A percentile compares a stretch with the other conserved stretches of the same genome.
Evolutionary conservation across 2,329 filamentous ascomycete genomes (phyloP).

Genomic region (Calonectria hongkongensis): DNA sequence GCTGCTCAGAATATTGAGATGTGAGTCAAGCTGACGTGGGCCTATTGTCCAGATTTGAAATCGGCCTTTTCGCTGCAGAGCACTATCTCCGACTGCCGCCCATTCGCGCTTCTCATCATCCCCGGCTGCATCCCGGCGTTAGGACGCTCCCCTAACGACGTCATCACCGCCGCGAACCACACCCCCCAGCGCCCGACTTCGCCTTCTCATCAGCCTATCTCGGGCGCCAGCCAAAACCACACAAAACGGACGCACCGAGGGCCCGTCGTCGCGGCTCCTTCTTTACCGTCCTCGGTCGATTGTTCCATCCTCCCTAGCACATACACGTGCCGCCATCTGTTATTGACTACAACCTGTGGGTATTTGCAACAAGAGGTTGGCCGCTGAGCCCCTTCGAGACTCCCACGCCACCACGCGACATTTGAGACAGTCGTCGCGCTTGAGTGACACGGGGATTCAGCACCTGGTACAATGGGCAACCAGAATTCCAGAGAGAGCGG

Average conservation of each 20-base stretch:
- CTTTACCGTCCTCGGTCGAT: constrained; percentile 70
- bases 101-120: constrained; percentile 46
- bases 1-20: constrained; percentile 35
- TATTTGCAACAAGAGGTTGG: constrained; percentile 42
- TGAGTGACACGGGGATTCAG: constrained; percentile 45
- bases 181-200: constrained; percentile 45
- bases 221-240: constrained; percentile 58
- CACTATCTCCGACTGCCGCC: constrained; percentile 52
- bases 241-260: constrained; percentile 71
- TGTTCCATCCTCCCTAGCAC: constrained; percentile 73
- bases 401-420: constrained; percentile 54
- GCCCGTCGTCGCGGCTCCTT: constrained; percentile 66
- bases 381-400: constrained; percentile 47
- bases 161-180: constrained; percentile 54
- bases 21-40: constrained; percentile 51
- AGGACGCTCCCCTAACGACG: constrained; percentile 52
- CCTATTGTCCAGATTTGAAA: constrained; percentile 44
- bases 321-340: constrained; percentile 37
- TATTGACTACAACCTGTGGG: constrained; percentile 41
- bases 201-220: constrained; percentile 49
- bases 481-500: constrained; percentile 79
- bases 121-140: constrained; percentile 51
- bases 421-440: constrained; percentile 55
- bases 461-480: constrained; percentile 79
- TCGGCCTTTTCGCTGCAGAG: constrained; percentile 46